These are phyloP conservation scores for Lipomyces mesembrius DNA, from an alignment of 805 yeast species.

Conservation along the genomic window DNA sequence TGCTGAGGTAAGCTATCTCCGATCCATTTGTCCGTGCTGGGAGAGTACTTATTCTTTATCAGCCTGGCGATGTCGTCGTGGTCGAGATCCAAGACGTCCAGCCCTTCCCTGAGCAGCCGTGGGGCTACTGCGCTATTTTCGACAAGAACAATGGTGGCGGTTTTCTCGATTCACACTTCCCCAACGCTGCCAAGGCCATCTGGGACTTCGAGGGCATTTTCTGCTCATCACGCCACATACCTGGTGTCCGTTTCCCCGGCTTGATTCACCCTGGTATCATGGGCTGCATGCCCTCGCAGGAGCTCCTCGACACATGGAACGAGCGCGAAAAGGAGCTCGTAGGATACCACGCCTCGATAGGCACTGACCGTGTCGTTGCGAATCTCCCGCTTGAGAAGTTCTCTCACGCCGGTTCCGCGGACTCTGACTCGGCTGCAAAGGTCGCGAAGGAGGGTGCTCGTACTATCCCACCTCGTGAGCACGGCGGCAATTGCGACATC, in stretches of 20 bases:
- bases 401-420: slow-evolving; percentile 52
- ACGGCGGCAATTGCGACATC: slow-evolving; percentile 61
- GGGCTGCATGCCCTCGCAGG: slow-evolving; percentile 55
- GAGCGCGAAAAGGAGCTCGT: slow-evolving; percentile 50
- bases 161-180: slow-evolving; percentile 55
- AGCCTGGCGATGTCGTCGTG: slow-evolving; percentile 55
- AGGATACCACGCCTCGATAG: slow-evolving; percentile 32
- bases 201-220: slow-evolving; percentile 59
- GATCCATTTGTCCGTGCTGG: neutral
- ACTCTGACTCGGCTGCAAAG: slow-evolving; percentile 42
- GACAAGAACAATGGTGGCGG: slow-evolving; percentile 58
- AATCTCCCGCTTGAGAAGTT: slow-evolving; percentile 48
- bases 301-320: slow-evolving; percentile 53
- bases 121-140: slow-evolving; percentile 60
- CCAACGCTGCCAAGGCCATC: slow-evolving; percentile 58
- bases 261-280: slow-evolving; percentile 58
- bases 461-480: slow-evolving; percentile 57
- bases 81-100: slow-evolving; percentile 59
- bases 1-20: slow-evolving; percentile 42
- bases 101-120: slow-evolving; percentile 57
- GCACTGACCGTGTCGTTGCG: slow-evolving; percentile 49
- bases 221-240: slow-evolving; percentile 56
- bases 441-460: slow-evolving; percentile 55
- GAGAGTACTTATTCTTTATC: neutral
- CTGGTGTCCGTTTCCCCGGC: slow-evolving; percentile 57